These are phyloP conservation scores for Perkinsus olseni DNA, from an alignment of 169 alveolate genomes.

Conservation along the genomic window DNA sequence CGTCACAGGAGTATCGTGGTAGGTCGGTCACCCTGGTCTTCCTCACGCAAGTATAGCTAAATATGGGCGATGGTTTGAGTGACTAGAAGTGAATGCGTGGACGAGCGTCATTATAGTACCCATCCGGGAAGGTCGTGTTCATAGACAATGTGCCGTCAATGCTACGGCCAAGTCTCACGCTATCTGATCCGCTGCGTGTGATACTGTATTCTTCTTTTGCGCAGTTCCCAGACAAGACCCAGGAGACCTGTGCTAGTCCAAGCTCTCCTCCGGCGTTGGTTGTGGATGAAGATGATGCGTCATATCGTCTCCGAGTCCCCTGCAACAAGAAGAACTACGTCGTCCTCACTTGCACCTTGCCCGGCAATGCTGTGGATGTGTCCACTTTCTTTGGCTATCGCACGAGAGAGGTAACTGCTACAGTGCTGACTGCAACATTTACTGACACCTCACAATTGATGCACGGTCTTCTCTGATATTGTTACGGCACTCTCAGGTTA, in stretches of 20 bases:
- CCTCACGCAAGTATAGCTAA: not conserved
- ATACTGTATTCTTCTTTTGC: not conserved
- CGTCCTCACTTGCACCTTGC: not conserved
- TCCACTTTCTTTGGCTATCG: not conserved
- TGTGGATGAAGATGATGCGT: not conserved
- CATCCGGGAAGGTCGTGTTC: not conserved
- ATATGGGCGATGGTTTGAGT: not conserved
- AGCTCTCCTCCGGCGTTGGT: not conserved
- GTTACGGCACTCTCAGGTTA: not conserved
- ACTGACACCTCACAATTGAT: too few species aligned
- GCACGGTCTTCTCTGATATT: too few species aligned
- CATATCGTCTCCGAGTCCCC: not conserved
- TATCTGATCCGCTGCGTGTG: not conserved
- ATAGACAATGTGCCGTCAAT: not conserved
- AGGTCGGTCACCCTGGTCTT: not conserved
- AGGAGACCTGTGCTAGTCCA: not conserved
- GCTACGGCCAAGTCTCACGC: not conserved
- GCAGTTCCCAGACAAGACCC: not conserved
- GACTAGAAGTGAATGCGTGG: not conserved
- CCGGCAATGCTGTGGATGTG: not conserved
- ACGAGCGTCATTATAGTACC: not conserved
- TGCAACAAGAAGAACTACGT: not conserved
- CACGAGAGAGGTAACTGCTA: not conserved
- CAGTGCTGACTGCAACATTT: too few species aligned
- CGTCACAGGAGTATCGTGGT: not conserved